Conservation (phyloP, 768 basidiomycete genomes). For the Xerocomellus chrysenteron region DNA sequence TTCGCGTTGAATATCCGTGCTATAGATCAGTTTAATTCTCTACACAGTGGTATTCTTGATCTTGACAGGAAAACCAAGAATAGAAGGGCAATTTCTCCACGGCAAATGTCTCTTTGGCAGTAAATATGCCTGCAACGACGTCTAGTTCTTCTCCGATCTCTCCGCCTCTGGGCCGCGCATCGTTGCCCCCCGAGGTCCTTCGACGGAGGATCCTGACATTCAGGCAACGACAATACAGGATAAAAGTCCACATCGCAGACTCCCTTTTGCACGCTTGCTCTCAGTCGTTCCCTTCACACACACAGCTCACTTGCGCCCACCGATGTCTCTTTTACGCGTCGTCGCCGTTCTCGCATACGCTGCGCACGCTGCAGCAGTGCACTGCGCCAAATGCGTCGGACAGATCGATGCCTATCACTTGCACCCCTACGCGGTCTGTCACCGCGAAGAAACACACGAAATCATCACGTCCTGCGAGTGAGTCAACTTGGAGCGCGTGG, state of each 20-base stretch:
- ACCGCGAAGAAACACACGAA: background rate
- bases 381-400: no score
- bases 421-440: no score
- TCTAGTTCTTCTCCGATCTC: background rate
- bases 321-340: conserved; percentile 1
- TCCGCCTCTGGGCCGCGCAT: background rate
- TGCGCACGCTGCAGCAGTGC: no score
- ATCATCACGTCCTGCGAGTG: background rate
- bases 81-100: background rate
- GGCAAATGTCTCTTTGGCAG: background rate
- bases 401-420: no score
- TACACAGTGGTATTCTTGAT: background rate
- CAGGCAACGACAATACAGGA: background rate
- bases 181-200: background rate
- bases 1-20: no score
- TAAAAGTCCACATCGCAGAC: background rate
- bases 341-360: background rate
- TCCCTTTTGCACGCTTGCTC: no score
- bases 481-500: background rate
- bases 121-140: background rate
- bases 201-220: background rate
- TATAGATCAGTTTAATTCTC: no score
- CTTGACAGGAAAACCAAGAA: background rate
- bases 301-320: no score
- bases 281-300: background rate